Conservation (phyloP, 164 flowering plant genomes). For the Cinnamomum chago region DNA sequence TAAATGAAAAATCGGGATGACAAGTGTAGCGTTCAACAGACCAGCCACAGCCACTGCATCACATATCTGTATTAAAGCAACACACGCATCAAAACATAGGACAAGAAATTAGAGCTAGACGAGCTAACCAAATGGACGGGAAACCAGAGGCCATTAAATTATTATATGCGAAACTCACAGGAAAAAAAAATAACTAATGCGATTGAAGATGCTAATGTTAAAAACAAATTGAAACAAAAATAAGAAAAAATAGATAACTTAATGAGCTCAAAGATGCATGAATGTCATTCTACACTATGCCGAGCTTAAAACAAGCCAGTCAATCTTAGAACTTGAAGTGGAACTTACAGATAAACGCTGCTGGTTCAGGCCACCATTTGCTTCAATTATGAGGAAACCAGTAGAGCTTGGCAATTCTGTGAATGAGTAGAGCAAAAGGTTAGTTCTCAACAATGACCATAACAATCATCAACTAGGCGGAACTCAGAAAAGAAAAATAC, state of each 20-base stretch:
- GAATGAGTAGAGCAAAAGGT: slow-evolving; percentile 13
- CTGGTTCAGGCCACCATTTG: slow-evolving; percentile 97
- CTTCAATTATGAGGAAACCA: slow-evolving; percentile 89
- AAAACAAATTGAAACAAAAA: background rate
- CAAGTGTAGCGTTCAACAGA: slow-evolving; percentile 69
- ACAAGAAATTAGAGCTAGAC: background rate
- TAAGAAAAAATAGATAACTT: background rate
- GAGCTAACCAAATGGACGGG: slow-evolving; percentile 1
- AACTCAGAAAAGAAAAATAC: too few species aligned
- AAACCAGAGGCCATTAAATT: background rate
- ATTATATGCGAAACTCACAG: background rate
- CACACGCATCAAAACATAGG: background rate
- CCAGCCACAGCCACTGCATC: slow-evolving; percentile 89
- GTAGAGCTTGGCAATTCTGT: slow-evolving; percentile 55
- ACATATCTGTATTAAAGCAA: slow-evolving; percentile 49
- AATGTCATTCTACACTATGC: background rate
- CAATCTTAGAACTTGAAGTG: background rate
- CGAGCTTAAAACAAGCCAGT: background rate
- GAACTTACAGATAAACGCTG: slow-evolving; percentile 85
- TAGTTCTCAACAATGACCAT: background rate
- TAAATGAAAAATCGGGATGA: slow-evolving; percentile 73
- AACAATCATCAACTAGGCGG: background rate
- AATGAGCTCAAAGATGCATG: background rate
- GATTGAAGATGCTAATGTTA: background rate
- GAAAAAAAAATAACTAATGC: background rate